Conservation (phyloP, 148 eudicot genomes). For the Oxyria digyna region DNA sequence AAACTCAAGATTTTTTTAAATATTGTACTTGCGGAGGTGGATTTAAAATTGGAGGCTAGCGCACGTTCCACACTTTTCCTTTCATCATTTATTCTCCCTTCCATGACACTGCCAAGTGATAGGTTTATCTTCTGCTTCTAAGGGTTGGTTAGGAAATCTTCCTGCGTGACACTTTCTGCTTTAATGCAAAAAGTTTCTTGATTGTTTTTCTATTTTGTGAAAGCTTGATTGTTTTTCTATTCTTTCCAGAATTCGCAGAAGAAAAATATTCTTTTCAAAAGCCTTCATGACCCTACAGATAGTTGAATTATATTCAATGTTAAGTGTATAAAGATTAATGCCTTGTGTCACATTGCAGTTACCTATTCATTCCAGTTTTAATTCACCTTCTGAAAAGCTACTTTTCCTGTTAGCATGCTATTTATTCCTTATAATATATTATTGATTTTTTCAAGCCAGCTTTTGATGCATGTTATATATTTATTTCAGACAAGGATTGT, state of each 20-base stretch:
- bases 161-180: neutral
- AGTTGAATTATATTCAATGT: neutral
- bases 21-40: neutral
- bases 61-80: neutral
- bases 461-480: slow-evolving; percentile 3
- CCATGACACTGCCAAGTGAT: neutral
- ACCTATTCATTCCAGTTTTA: neutral
- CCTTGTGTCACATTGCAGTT: neutral
- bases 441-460: neutral
- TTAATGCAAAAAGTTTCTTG: neutral
- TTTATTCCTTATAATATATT: neutral
- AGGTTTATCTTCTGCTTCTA: neutral
- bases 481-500: slow-evolving; percentile 49
- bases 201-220: neutral
- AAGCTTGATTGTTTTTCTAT: neutral
- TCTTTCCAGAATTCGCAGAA: neutral
- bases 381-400: neutral
- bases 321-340: neutral
- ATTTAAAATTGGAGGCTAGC: neutral
- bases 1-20: neutral
- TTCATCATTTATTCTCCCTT: no score
- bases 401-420: neutral
- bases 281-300: neutral
- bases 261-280: neutral
- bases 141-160: neutral